Evolutionary conservation across 2,329 filamentous ascomycete species (phyloP).

Genomic region (Fusarium praegraminearum): DNA sequence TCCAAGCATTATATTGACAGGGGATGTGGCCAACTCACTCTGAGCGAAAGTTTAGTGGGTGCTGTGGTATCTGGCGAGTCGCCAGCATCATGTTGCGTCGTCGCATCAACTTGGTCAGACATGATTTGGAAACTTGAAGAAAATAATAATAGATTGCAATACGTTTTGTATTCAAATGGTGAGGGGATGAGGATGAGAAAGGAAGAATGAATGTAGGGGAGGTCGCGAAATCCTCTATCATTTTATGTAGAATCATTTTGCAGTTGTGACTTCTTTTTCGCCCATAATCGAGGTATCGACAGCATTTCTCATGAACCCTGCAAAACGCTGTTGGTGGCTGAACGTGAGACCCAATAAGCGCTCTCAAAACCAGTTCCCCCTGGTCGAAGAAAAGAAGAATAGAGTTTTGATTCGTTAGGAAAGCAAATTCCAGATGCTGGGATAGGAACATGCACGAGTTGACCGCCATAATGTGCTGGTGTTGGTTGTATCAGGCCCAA

Average conservation of each 20-base stretch:
- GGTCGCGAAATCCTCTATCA: not conserved
- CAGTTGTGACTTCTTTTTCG: not conserved
- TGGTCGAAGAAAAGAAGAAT: not conserved
- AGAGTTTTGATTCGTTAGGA: not conserved
- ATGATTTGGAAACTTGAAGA: not conserved
- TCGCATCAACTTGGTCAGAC: not conserved
- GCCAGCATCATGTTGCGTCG: too few species aligned
- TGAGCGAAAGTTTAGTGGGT: not conserved
- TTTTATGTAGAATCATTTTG: not conserved
- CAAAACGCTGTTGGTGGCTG: not conserved
- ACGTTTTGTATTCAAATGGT: too few species aligned
- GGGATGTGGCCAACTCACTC: not conserved
- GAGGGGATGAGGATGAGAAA: accelerated
- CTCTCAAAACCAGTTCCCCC: not conserved
- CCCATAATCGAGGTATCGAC: not conserved
- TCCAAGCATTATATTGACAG: accelerated
- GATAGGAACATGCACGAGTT: not conserved
- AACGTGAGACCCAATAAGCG: not conserved
- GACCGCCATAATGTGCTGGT: constrained; percentile 6
- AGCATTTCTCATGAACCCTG: constrained; percentile 1
- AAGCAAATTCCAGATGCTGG: not conserved
- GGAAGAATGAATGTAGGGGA: too few species aligned
- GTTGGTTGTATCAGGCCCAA: not conserved
- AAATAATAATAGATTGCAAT: too few species aligned
- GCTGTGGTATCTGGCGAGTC: not conserved